Evolutionary conservation across 2,329 filamentous ascomycete genomes (phyloP).

Genomic region (Hypoxylon sp.): DNA sequence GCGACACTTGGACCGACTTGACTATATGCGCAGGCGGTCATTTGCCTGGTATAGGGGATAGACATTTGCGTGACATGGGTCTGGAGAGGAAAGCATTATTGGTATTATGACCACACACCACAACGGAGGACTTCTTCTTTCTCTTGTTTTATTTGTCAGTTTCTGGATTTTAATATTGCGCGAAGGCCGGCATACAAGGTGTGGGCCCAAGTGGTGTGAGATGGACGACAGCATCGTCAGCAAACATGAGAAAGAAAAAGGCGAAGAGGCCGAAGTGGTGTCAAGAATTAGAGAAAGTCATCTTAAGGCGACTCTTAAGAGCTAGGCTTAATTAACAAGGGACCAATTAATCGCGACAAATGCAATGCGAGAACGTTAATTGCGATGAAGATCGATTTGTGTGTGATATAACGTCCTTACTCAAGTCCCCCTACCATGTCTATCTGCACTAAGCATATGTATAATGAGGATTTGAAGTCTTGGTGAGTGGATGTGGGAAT

Average conservation of each 20-base stretch:
- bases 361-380: constrained; percentile 27
- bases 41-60: constrained; percentile 22
- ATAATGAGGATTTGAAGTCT: neutral
- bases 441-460: neutral
- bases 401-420: neutral
- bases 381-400: constrained; percentile 9
- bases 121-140: constrained; percentile 38
- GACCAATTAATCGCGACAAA: constrained; percentile 38
- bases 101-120: constrained; percentile 42
- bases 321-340: constrained; percentile 44
- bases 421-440: neutral
- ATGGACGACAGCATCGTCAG: constrained; percentile 21
- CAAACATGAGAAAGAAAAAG: constrained; percentile 33
- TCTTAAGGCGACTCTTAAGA: constrained; percentile 35
- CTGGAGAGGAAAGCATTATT: constrained; percentile 29
- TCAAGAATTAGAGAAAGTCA: constrained; percentile 39
- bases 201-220: constrained; percentile 24
- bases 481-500: neutral
- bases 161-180: constrained; percentile 50
- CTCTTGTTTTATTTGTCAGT: constrained; percentile 43
- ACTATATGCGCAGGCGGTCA: constrained; percentile 8
- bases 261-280: constrained; percentile 24
- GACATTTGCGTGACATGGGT: constrained; percentile 23
- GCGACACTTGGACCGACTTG: constrained; percentile 38
- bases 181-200: constrained; percentile 38